Evolutionary conservation across 2,329 filamentous ascomycete species (phyloP), one percentile per base, ranked within the genome.

Genomic region (Pestalotiopsis sp.): DNA sequence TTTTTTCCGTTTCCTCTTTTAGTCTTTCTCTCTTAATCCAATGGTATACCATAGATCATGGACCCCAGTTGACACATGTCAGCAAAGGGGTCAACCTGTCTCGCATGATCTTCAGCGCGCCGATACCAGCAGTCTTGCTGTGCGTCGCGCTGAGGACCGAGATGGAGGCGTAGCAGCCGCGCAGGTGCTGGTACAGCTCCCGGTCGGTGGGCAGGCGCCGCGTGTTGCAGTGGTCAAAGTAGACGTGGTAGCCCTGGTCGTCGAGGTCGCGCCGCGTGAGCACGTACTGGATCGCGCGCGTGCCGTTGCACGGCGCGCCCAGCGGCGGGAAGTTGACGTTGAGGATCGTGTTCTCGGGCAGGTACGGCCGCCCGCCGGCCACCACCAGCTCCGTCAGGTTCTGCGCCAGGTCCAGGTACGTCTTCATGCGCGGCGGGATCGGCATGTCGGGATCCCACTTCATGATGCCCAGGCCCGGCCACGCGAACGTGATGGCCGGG

Each of bases 401-500:
- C 13, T 85, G 80, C 1, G 90, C 86, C 4, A 93, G 83, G 65
- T 90, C 83, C 3, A 88, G 89, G 73, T 93, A 93, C n/a, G 92
- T 78, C 13, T 80, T 77, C 77, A 86, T 87, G 71, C 87, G 85
- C 11, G 79, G 69, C 1, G 89, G 87, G 1, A 83, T 79, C 1
- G 89, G 87, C 0, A 82, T 79, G 72, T 90, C 83, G 83, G 31
- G 31, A 1, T 31, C 31, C 31, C 86, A 92, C 0, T 86, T 82
- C 1, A 86, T 85, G 36, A 80, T 83, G 14, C 82, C 82, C 5
- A 81, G 81, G 0, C 84, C 84, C 1, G 79, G 77, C 5, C 90
- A 91, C 0, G 87, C 90, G 80, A 93, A 93, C 17, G 90, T 91
- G 68, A 93, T 85, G n/a, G 87, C 87, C 0, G 91, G 91, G 68